A percentile compares a stretch with the other conserved stretches of the same genome.
Conservation (phyloP, 352 stramenopile genomes). For the Achlya hypogyna region DNA sequence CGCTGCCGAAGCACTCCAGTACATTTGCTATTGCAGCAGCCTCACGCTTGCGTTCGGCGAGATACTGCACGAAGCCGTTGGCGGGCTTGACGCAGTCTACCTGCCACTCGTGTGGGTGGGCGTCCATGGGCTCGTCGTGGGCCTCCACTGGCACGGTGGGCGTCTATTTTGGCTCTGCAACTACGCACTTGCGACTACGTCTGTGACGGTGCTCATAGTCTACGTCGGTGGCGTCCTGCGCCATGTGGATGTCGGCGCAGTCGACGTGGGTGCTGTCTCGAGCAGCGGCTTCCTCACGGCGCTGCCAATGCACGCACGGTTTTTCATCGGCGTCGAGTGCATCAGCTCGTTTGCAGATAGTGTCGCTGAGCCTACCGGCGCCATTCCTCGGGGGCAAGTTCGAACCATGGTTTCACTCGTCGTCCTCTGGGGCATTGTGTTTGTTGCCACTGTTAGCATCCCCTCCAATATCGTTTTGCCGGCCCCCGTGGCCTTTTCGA, state of each 20-base stretch:
- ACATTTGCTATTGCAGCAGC: not conserved
- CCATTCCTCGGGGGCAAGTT: not conserved
- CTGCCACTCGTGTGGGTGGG: not conserved
- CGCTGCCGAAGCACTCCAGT: conserved; percentile 23
- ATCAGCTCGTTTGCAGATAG: not conserved
- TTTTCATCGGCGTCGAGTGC: not conserved
- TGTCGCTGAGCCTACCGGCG: not conserved
- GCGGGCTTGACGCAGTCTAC: not conserved
- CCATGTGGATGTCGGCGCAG: not conserved
- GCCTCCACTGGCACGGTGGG: not conserved
- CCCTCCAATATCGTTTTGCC: not conserved
- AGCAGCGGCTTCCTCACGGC: not conserved
- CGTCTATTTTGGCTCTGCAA: not conserved
- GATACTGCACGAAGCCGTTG: not conserved
- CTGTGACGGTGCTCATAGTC: not conserved
- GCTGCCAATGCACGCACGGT: not conserved
- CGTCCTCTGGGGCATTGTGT: not conserved
- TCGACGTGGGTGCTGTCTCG: not conserved
- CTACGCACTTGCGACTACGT: not conserved
- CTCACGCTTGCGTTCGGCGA: not conserved
- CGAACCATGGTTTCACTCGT: not conserved
- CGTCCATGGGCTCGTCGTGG: not conserved
- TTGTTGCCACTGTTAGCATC: not conserved
- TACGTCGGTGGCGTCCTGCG: not conserved
- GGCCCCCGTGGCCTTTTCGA: not conserved